These are phyloP conservation scores for Conoideocrella luteorostrata DNA, from an alignment of 2,329 filamentous ascomycete genomes.

Conservation along the genomic window DNA sequence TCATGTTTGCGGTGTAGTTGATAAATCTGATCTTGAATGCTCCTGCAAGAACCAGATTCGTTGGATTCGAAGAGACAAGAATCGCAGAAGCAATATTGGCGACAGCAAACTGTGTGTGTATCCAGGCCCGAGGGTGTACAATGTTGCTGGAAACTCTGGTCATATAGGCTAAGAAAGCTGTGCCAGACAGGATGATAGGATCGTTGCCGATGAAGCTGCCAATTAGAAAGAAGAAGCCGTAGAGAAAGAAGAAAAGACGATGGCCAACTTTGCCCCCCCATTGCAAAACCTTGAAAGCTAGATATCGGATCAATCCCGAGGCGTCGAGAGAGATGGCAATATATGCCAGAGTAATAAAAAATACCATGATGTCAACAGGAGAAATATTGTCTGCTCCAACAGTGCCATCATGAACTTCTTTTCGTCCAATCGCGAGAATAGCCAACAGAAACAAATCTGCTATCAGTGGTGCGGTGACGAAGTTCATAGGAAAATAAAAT, in stretches of 20 bases:
- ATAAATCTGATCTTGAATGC: slow-evolving; percentile 68
- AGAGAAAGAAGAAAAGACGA: slow-evolving; percentile 65
- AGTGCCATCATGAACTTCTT: slow-evolving; percentile 64
- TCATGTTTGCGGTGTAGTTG: slow-evolving; percentile 70
- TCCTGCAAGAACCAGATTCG: slow-evolving; percentile 67
- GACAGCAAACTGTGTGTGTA: slow-evolving; percentile 63
- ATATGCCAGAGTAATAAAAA: slow-evolving; percentile 68
- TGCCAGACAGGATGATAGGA: slow-evolving; percentile 68
- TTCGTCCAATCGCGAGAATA: slow-evolving; percentile 58
- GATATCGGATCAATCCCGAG: slow-evolving; percentile 62
- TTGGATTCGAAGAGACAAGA: slow-evolving; percentile 71
- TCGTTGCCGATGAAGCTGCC: slow-evolving; percentile 69
- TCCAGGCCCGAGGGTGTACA: slow-evolving; percentile 64
- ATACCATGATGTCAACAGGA: slow-evolving; percentile 67
- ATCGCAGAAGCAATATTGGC: slow-evolving; percentile 71
- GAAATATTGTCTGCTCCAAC: slow-evolving; percentile 59
- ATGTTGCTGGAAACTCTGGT: slow-evolving; percentile 70
- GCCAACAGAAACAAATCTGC: slow-evolving; percentile 67
- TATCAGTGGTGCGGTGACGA: slow-evolving; percentile 63
- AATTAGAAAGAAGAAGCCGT: slow-evolving; percentile 63
- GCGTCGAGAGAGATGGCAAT: slow-evolving; percentile 74
- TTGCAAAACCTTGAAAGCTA: slow-evolving; percentile 65
- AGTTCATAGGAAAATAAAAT: slow-evolving; percentile 59
- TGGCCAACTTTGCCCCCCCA: slow-evolving; percentile 63
- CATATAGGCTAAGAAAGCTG: slow-evolving; percentile 71